Base-by-base conservation (phyloP, 768 basidiomycete genomes). In the Boletus speciosus region DNA sequence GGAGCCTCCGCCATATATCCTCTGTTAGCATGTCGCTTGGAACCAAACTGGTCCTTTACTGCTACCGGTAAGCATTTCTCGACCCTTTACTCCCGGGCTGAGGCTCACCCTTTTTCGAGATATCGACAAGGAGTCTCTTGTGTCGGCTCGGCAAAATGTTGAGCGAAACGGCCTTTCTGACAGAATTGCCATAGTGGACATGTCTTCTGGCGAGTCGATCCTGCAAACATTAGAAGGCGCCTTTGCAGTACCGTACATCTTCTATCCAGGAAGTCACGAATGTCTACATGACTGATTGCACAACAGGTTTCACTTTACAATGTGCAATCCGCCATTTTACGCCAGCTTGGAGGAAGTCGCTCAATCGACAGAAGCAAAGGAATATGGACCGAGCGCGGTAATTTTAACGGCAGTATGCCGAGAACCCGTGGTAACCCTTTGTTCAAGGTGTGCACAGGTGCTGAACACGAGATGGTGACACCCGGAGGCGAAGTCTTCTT, bases 261-360 rank as follows among this genome's bases (percentile, higher is more conserved):
- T 50, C 19, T 45, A 4, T 38, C 23, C 23, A 51, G 8, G 19
- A 32, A n/a, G 23, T 23, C 11, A 23, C 31, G 53, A 27, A 5
- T 5, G 11, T 8, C 10, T 49, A 3, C 5, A 14, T 47, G 43
- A 47, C 51, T 51, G 27, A 51, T 39, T 3, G 1, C 19, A 23
- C 10, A 11, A 11, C 49, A 84, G 81, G 4, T 83, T 85, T 62
- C 82, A 88, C 53, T 93, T 96, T 59, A 83, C 85, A 0, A 92
- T 98, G 84, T 98, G 95, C 72, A 99, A 98, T 68, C 96, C 96
- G 0, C 96, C 96, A 0, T 99, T 99, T 70, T 98, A 97, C 65
- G 66, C 75, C n/a, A 89, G 84, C 52, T 64, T 68, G 1, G 81
- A 84, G 31, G 96, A 98, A 54, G 78, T 93, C 8, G 58, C 63